Percentiles rank a stretch among this genome's conserved stretches.
phyloP scores from a whole-genome alignment of 331 rosid genomes.

The Malus hybrid region DNA sequence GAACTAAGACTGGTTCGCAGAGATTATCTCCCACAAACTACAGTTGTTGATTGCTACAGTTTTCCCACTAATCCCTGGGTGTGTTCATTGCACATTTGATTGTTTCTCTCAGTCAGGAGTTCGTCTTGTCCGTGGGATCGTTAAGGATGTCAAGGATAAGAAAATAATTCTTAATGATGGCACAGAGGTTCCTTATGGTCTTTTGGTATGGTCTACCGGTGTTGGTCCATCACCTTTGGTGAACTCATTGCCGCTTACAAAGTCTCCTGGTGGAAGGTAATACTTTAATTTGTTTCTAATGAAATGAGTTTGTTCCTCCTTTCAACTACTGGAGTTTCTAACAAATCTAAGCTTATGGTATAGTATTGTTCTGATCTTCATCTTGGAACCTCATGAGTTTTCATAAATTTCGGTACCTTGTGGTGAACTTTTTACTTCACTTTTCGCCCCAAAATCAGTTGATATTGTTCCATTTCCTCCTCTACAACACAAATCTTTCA shows the following conservation, averaged over 20 bases:
- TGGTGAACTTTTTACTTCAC: neutral
- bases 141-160: constrained; percentile 70
- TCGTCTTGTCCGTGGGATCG: constrained; percentile 80
- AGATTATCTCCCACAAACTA: neutral
- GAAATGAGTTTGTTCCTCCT: neutral
- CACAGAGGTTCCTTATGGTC: constrained; percentile 89
- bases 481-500: neutral
- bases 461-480: neutral
- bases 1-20: neutral
- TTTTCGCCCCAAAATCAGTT: neutral
- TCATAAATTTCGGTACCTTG: neutral
- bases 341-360: neutral
- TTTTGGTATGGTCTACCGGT: constrained; percentile 97
- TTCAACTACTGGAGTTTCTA: neutral
- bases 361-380: no score
- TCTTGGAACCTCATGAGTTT: neutral
- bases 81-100: constrained; percentile 17
- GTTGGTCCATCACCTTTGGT: constrained; percentile 76
- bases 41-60: neutral
- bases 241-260: constrained; percentile 53
- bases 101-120: constrained; percentile 84
- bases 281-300: neutral
- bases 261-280: constrained; percentile 96
- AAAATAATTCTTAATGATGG: constrained; percentile 80
- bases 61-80: neutral